Percentiles rank a stretch among this genome's conserved stretches.
phyloP scores from a whole-genome alignment of 2,329 filamentous ascomycete genomes.

The Colletotrichum sp. region DNA sequence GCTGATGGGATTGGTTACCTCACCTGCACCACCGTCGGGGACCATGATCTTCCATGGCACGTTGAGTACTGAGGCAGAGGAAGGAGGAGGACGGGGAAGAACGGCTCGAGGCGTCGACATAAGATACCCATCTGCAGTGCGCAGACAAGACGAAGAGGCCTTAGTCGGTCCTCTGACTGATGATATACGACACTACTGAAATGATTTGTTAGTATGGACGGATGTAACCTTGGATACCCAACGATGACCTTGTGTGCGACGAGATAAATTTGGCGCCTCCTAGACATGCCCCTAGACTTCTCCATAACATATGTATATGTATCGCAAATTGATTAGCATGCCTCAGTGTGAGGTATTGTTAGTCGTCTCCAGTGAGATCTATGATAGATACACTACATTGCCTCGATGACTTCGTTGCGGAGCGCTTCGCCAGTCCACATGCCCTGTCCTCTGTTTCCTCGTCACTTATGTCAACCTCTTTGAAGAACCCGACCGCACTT shows the following conservation, averaged over 20 bases:
- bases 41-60: slow-evolving; percentile 57
- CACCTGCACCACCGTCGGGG: slow-evolving; percentile 54
- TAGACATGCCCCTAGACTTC: not conserved
- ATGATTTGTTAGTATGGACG: not conserved
- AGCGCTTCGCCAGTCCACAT: not conserved
- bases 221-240: slow-evolving; percentile 6
- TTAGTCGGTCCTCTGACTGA: not conserved
- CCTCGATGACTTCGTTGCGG: not conserved
- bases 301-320: not conserved
- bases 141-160: not conserved
- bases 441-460: slow-evolving; percentile 24
- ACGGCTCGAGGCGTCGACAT: not conserved
- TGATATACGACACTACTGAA: slow-evolving; percentile 7
- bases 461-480: slow-evolving; percentile 35
- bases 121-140: not conserved
- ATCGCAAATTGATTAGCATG: not conserved
- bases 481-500: slow-evolving; percentile 44
- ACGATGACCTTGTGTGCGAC: not conserved
- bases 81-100: not conserved
- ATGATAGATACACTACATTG: slow-evolving; percentile 16
- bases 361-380: slow-evolving; percentile 18
- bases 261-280: not conserved
- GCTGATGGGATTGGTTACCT: slow-evolving; percentile 53
- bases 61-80: slow-evolving; percentile 34
- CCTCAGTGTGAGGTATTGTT: not conserved